Evolutionary conservation across 176 grass and related monocot species (phyloP), one percentile per base, ranked within the genome.

Genomic region (Luzula sylvatica): DNA sequence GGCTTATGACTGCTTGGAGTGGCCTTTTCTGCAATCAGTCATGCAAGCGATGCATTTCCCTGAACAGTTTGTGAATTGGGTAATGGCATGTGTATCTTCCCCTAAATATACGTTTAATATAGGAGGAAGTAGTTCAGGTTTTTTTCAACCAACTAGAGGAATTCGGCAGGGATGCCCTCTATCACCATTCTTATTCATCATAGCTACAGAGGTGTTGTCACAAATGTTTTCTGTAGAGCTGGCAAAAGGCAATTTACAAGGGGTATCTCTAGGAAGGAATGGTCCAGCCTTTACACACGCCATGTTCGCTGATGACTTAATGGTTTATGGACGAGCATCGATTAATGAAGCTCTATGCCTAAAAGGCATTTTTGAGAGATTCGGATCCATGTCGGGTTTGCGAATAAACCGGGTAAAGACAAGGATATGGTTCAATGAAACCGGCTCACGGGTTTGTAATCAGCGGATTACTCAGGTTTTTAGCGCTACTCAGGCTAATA

Each of bases 161-260:
- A 3, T 46, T 1, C 3, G 43, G 2, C 43, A 46, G 19, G 43
- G 43, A 1, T 46, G 43, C 8, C 15, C 43, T 0, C 43, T 46
- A 0, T 46, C 43, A 0, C 43, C 43, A 1, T 46, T 15, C 7
- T 7, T 46, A 1, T 46, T 46, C 8, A 46, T 46, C 0, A 11
- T 46, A 1, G 7, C 15, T 0, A 46, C 19, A 17, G 43, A 46
- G 5, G 1, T 46, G 1, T 17, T 46, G 1, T 46, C 43, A 6
- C n/a, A 17, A 7, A 3, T 15, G 2, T 0, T 46, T 11, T 6
- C n/a, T 0, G n/a, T 46, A 15, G 15, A 16, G 0, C 0, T 17
- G 0, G 2, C 5, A 4, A 0, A 5, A 2, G 43, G 43, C 1
- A 0, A 3, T 0, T 5, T 46, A 0, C 4, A 0, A 5, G 43